Percentiles rank a stretch among this genome's conserved stretches.
Conservation (phyloP, 1,284 basidiomycete genomes). For the Sanghuangporus baumii region DNA sequence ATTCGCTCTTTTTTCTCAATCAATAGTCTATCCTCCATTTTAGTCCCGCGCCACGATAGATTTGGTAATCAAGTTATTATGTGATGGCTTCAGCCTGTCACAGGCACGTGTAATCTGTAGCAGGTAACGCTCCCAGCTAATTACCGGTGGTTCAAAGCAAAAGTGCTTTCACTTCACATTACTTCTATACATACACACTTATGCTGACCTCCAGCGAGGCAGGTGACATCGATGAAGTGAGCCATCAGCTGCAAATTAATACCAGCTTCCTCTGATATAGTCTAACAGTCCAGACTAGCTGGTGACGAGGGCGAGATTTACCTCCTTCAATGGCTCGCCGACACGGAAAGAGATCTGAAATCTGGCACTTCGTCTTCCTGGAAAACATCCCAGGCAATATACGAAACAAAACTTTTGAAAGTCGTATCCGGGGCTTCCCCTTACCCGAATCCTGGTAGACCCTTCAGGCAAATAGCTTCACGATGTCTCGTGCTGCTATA, state of each 20-base stretch:
- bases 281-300: slow-evolving; percentile 54
- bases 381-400: slow-evolving; percentile 53
- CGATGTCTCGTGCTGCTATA: slow-evolving; percentile 80
- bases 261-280: not conserved
- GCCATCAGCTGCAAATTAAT: not conserved
- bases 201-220: not conserved
- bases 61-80: not conserved
- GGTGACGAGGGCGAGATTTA: slow-evolving; percentile 78
- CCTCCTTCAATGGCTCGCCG: slow-evolving; percentile 76
- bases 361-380: slow-evolving; percentile 47
- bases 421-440: slow-evolving; percentile 53
- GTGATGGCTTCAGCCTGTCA: not conserved
- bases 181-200: not conserved
- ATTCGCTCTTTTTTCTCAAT: too few species aligned
- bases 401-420: slow-evolving; percentile 62
- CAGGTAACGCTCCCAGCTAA: not conserved
- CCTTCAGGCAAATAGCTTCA: slow-evolving; percentile 74
- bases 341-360: slow-evolving; percentile 55
- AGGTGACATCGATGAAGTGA: not conserved
- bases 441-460: slow-evolving; percentile 79
- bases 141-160: too few species aligned
- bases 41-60: not conserved
- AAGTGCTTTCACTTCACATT: not conserved
- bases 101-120: not conserved
- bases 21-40: too few species aligned